Conservation (phyloP, 495 filamentous ascomycete genomes). For the Tuber aestivum region DNA sequence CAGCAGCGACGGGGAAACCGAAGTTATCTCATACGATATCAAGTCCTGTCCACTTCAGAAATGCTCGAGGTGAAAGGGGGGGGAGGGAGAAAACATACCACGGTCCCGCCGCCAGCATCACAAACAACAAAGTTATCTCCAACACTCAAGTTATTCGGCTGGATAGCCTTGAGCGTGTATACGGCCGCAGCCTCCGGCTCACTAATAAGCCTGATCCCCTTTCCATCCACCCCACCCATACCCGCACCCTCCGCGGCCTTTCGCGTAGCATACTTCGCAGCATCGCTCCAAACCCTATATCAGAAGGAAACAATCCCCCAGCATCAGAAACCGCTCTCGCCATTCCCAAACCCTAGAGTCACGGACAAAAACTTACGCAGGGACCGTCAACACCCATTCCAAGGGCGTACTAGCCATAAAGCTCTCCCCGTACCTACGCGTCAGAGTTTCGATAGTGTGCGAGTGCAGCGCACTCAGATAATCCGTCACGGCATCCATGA, state of each 20-base stretch:
- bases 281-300: constrained; percentile 64
- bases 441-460: constrained; percentile 68
- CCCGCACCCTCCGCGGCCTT: constrained; percentile 62
- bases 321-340: constrained; percentile 40
- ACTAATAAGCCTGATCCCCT: constrained; percentile 61
- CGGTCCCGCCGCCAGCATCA: constrained; percentile 73
- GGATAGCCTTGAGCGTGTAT: constrained; percentile 62
- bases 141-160: constrained; percentile 57
- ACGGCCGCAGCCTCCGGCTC: constrained; percentile 73
- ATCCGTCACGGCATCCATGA: constrained; percentile 57
- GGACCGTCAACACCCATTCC: constrained; percentile 64
- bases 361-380: constrained; percentile 48
- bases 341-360: constrained; percentile 12
- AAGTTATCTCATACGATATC: constrained; percentile 63
- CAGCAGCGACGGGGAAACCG: constrained; percentile 51
- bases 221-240: constrained; percentile 45
- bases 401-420: constrained; percentile 59
- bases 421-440: constrained; percentile 55
- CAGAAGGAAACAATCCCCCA: constrained; percentile 39
- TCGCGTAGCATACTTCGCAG: constrained; percentile 62
- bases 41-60: constrained; percentile 48
- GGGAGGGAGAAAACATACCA: constrained; percentile 33
- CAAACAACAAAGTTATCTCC: constrained; percentile 70
- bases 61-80: background rate
- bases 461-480: constrained; percentile 62